Evolutionary conservation across 164 flowering plant genomes (phyloP).

Genomic region (Magnolia kwangsiensis): DNA sequence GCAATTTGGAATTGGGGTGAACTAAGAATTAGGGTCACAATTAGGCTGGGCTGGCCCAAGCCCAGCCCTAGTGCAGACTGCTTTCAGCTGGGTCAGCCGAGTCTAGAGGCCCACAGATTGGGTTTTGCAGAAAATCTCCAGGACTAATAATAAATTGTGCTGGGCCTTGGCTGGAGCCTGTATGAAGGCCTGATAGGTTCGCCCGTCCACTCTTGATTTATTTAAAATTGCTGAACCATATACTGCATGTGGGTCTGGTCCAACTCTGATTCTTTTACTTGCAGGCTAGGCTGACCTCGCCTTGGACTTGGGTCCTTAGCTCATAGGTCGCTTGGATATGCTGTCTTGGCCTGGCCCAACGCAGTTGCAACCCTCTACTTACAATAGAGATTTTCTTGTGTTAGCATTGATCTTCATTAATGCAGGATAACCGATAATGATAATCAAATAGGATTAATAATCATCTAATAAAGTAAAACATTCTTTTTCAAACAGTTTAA

Average conservation of each 20-base stretch:
- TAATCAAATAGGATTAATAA: neutral
- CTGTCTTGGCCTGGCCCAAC: too few species aligned
- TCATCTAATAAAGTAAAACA: too few species aligned
- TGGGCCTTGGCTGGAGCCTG: neutral
- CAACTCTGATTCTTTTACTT: neutral
- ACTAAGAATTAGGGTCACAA: neutral
- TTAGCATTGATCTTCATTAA: neutral
- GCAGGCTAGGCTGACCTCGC: neutral
- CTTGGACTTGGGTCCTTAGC: neutral
- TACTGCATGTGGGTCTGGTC: neutral
- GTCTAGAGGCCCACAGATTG: neutral
- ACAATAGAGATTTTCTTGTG: neutral
- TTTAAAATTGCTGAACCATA: too few species aligned
- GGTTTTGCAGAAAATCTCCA: neutral
- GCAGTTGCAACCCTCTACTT: too few species aligned
- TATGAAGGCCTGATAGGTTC: neutral
- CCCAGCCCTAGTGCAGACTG: neutral
- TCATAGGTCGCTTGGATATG: neutral
- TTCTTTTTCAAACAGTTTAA: too few species aligned
- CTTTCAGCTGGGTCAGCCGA: neutral
- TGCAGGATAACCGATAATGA: neutral
- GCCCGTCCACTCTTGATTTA: neutral
- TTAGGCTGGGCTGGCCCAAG: neutral
- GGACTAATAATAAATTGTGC: neutral
- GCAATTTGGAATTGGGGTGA: too few species aligned